A percentile compares a stretch with the other conserved stretches of the same genome.
phyloP scores from a whole-genome alignment of 371 early-diverging fungal species.

The Apophysomyces ossiformis region DNA sequence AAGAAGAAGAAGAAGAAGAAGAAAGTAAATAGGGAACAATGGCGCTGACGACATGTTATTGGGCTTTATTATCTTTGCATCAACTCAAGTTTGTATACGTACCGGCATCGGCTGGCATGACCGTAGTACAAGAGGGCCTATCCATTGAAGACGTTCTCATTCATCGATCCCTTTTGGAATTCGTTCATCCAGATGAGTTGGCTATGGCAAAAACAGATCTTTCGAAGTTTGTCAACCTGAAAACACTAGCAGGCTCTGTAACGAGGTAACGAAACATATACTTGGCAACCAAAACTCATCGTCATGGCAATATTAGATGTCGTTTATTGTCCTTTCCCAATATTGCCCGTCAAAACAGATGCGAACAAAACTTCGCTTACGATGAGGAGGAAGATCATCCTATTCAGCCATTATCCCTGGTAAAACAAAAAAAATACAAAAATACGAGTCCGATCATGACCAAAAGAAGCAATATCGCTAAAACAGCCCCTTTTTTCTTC shows the following conservation, averaged over 20 bases:
- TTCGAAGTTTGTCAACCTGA: slow-evolving; percentile 49
- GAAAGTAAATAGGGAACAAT: neutral
- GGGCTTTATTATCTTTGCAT: slow-evolving; percentile 55
- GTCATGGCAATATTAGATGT: slow-evolving; percentile 5
- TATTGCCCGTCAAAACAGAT: slow-evolving; percentile 5
- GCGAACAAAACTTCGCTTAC: neutral
- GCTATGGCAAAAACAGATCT: slow-evolving; percentile 57
- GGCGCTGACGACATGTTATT: slow-evolving; percentile 43
- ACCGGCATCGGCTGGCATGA: slow-evolving; percentile 40
- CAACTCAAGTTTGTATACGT: slow-evolving; percentile 55
- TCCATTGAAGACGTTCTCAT: slow-evolving; percentile 48
- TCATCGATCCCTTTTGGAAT: slow-evolving; percentile 56
- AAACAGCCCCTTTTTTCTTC: neutral
- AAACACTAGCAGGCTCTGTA: slow-evolving; percentile 58
- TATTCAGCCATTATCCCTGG: neutral
- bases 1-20: too few relatives aligned
- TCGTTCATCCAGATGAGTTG: slow-evolving; percentile 65
- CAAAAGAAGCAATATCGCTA: neutral
- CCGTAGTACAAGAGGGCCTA: slow-evolving; percentile 27
- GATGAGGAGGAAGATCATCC: neutral
- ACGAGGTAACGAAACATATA: slow-evolving; percentile 46
- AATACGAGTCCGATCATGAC: slow-evolving; percentile 2
- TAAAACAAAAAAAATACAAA: neutral
- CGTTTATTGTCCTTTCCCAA: slow-evolving; percentile 16
- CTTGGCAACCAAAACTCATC: neutral